Evolutionary conservation across 495 filamentous ascomycete species (phyloP).

Genomic region (Aspergillus sclerotioniger): DNA sequence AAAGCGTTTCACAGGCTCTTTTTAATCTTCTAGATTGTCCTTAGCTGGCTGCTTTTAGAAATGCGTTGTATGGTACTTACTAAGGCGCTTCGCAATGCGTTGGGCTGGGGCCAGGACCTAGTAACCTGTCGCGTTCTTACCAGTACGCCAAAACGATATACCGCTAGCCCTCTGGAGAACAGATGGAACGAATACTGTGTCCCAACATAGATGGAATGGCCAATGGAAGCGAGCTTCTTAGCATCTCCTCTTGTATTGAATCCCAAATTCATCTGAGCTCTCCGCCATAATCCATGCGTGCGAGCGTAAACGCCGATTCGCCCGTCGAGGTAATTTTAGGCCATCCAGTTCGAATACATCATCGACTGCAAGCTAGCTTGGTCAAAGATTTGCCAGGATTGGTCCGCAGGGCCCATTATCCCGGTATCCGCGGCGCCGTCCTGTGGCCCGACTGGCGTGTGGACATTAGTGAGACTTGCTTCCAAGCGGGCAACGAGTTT

Average conservation of each 20-base stretch:
- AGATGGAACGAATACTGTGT: too few relatives aligned
- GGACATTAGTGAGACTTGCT: slow-evolving; percentile 1
- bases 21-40: too few relatives aligned
- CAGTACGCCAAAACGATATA: too few relatives aligned
- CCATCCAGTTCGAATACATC: slow-evolving; percentile 7
- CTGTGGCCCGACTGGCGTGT: not conserved
- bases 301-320: too few relatives aligned
- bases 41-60: too few relatives aligned
- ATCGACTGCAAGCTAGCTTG: slow-evolving; percentile 6
- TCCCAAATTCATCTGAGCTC: not conserved
- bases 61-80: too few relatives aligned
- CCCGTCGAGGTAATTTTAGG: not conserved
- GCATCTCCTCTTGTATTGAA: slow-evolving; percentile 7
- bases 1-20: too few relatives aligned
- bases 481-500: slow-evolving; percentile 7
- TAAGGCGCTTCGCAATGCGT: too few relatives aligned
- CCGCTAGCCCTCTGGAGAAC: too few relatives aligned
- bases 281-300: slow-evolving; percentile 2
- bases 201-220: too few relatives aligned
- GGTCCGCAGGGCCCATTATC: not conserved
- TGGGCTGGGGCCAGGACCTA: too few relatives aligned
- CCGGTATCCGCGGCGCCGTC: not conserved
- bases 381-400: slow-evolving; percentile 6
- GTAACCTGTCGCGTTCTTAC: too few relatives aligned
- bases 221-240: slow-evolving; percentile 1